These are phyloP conservation scores for Gonapodya sp. DNA, from an alignment of 192 early-diverging fungal species.

Conservation along the genomic window DNA sequence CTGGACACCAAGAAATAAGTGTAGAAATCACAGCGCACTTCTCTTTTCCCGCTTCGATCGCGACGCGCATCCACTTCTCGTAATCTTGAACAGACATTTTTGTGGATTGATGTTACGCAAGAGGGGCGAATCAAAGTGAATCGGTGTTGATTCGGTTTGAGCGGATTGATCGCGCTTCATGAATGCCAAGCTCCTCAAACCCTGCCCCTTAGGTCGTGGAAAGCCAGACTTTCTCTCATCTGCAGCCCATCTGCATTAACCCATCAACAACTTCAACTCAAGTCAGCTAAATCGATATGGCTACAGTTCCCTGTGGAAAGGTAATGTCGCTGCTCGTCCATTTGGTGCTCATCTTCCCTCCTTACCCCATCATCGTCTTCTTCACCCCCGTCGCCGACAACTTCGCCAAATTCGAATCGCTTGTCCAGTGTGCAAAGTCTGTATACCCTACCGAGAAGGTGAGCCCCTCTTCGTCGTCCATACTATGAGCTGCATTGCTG, in stretches of 20 bases:
- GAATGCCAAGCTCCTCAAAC: no score
- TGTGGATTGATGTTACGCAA: neutral
- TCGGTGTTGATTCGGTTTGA: no score
- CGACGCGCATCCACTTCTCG: neutral
- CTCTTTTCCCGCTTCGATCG: neutral
- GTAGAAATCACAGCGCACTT: neutral
- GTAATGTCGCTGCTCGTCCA: neutral
- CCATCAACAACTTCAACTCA: no score
- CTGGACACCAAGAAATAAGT: neutral
- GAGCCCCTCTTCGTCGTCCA: no score
- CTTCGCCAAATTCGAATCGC: neutral
- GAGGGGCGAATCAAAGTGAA: no score
- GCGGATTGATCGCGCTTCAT: no score
- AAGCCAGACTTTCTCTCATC: no score
- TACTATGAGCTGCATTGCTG: neutral
- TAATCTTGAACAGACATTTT: neutral
- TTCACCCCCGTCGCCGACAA: neutral
- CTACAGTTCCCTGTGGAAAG: neutral
- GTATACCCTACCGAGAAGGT: constrained; percentile 35
- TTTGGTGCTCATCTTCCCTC: neutral
- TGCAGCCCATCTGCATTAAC: no score
- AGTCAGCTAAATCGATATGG: neutral
- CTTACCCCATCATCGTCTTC: neutral
- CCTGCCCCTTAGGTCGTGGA: no score
- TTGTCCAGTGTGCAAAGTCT: constrained; percentile 20